Evolutionary conservation across 352 stramenopile genomes (phyloP).

Genomic region (Elongisporangium anandrum): DNA sequence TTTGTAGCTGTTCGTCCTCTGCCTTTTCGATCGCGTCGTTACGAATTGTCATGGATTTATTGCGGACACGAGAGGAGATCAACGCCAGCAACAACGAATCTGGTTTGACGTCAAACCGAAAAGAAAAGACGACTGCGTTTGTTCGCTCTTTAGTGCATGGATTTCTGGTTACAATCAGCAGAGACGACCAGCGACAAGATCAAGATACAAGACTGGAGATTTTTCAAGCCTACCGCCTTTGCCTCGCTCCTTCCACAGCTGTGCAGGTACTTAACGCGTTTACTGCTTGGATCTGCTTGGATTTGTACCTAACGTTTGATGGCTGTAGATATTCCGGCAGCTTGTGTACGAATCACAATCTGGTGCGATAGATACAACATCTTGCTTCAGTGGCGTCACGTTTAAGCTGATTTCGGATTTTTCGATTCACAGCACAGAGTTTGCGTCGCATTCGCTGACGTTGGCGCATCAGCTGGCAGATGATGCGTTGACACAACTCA

Average conservation of each 20-base stretch:
- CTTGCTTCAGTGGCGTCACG: not conserved
- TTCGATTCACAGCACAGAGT: conserved; percentile 5
- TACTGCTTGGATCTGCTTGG: too few species aligned
- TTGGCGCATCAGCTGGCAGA: conserved; percentile 28
- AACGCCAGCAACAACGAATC: not conserved
- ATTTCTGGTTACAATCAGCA: not conserved
- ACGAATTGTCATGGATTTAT: not conserved
- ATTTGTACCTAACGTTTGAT: too few species aligned
- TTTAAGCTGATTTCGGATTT: conserved; percentile 10
- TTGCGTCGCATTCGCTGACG: conserved; percentile 16
- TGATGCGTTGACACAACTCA: conserved; percentile 14
- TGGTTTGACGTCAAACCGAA: not conserved
- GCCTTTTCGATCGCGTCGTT: not conserved
- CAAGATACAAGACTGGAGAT: not conserved
- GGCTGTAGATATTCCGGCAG: conserved; percentile 11
- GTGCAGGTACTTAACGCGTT: too few species aligned
- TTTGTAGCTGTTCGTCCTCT: not conserved
- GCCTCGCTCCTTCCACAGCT: not conserved
- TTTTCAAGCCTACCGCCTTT: not conserved
- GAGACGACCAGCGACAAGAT: not conserved
- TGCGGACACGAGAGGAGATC: not conserved
- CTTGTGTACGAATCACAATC: conserved; percentile 8
- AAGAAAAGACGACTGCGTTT: not conserved
- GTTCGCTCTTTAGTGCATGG: not conserved
- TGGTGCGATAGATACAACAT: not conserved